These are phyloP conservation scores for Graphilbum sp. DNA, from an alignment of 2,329 filamentous ascomycete genomes.

Conservation along the genomic window DNA sequence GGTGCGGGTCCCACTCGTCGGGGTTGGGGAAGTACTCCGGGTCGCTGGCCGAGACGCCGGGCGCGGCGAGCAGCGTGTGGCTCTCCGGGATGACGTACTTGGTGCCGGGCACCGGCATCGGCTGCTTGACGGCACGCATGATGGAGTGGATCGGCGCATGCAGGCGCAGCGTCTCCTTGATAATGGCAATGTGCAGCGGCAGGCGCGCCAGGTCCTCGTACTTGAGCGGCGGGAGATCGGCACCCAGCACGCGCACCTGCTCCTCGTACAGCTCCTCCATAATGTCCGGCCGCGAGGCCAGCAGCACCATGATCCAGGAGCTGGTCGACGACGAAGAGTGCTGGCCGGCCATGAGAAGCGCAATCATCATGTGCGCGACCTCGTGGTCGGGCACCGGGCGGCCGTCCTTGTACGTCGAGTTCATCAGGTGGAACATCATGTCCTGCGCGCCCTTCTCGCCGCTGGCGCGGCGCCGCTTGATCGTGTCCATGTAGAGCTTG, in stretches of 20 bases:
- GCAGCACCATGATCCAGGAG: slow-evolving; percentile 59
- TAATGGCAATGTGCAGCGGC: slow-evolving; percentile 64
- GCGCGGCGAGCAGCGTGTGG: slow-evolving; percentile 71
- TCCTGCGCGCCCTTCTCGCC: slow-evolving; percentile 34
- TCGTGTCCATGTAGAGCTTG: slow-evolving; percentile 60
- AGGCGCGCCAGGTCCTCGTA: slow-evolving; percentile 68
- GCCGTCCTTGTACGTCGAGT: slow-evolving; percentile 60
- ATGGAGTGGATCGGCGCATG: slow-evolving; percentile 93
- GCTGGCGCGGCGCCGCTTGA: slow-evolving; percentile 41
- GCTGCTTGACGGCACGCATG: slow-evolving; percentile 78
- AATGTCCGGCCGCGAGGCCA: slow-evolving; percentile 54
- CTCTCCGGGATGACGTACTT: slow-evolving; percentile 67
- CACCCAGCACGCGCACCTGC: slow-evolving; percentile 57
- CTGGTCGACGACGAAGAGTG: slow-evolving; percentile 67
- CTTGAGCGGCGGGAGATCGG: slow-evolving; percentile 55
- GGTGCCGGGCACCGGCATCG: slow-evolving; percentile 69
- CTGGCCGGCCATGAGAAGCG: slow-evolving; percentile 69
- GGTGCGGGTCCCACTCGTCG: slow-evolving; percentile 72
- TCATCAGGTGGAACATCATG: slow-evolving; percentile 72
- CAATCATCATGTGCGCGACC: slow-evolving; percentile 76
- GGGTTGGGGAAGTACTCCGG: slow-evolving; percentile 68
- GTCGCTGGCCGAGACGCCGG: slow-evolving; percentile 62
- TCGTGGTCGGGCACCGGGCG: slow-evolving; percentile 53
- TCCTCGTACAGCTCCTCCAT: slow-evolving; percentile 59
- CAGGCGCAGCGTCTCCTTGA: slow-evolving; percentile 83